Evolutionary conservation across 495 filamentous ascomycete genomes (phyloP), one percentile per base, ranked within the genome.

Genomic region (Polyplosphaeria fusca): DNA sequence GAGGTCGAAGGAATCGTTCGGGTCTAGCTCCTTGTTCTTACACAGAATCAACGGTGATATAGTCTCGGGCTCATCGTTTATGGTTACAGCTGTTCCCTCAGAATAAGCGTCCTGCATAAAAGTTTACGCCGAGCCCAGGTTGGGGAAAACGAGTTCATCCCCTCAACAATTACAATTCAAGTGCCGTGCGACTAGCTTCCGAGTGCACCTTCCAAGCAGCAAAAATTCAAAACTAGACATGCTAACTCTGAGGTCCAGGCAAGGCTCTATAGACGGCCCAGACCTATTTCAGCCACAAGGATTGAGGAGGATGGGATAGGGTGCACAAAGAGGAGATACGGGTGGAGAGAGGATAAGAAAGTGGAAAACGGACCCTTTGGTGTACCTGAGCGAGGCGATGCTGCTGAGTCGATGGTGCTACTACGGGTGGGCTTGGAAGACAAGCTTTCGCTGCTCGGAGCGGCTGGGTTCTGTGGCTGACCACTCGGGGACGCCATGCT

Each of bases 11-110:
- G 43, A 47, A 7, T 70, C 63, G 24, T 39, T 40, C 13, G 46
- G 37, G 7, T 73, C 68, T n/a, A 61, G 13, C 5, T 69, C 60
- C 49, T 71, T 73, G 32, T 66, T 60, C 20, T 64, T 66, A n/a
- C 67, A 70, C 13, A 58, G 50, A 37, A 72, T 65, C 30, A 68
- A 50, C 12, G 72, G 71, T 16, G 71, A 71, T 5, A 71, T 69
- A n/a, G 63, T 55, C 42, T 72, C 70, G 4, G 69, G 53, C 14
- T 72, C 55, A 19, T 61, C 69, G n/a, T n/a, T n/a, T 45, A 72
- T 70, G 20, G 69, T 68, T 24, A 72, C 68, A 57, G 63, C 71
- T 73, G 56, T 24, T 43, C 30, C 7, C 30, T 7, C 30, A 35
- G 30, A 35, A 35, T 35, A 35, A 35, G 30, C 30, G 14, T 35